phyloP scores from a whole-genome alignment of 1,284 basidiomycete genomes.

The Malassezia restricta region DNA sequence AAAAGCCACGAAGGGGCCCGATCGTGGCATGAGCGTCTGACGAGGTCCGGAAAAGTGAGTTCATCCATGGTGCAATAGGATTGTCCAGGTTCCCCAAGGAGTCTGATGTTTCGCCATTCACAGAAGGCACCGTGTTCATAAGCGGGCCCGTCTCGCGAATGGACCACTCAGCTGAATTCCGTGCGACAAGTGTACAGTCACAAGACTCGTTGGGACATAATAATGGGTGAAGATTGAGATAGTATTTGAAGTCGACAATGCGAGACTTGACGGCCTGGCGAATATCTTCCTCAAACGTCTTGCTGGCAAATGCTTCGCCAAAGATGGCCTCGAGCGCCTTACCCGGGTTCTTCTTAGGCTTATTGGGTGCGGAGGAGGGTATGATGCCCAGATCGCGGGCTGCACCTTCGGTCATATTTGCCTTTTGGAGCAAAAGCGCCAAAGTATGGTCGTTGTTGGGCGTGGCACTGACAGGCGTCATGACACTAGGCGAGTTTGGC shows the following conservation, averaged over 20 bases:
- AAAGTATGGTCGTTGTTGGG: slow-evolving; percentile 4
- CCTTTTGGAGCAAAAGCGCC: slow-evolving; percentile 2
- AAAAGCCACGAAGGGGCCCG: slow-evolving; percentile 23
- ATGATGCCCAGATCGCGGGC: slow-evolving; percentile 11
- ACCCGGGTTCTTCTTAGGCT: slow-evolving; percentile 16
- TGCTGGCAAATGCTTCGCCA: slow-evolving; percentile 40
- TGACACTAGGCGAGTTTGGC: neutral
- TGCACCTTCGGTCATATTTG: neutral
- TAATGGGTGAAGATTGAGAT: slow-evolving; percentile 31
- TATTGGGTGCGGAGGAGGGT: neutral
- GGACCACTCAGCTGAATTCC: slow-evolving; percentile 27
- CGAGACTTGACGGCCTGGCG: slow-evolving; percentile 36
- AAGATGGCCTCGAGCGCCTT: slow-evolving; percentile 26
- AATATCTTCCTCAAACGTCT: slow-evolving; percentile 39
- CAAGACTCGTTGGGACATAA: slow-evolving; percentile 41
- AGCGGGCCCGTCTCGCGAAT: slow-evolving; percentile 36
- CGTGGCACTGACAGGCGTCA: neutral
- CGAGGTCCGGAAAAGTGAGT: neutral
- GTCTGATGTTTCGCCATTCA: neutral
- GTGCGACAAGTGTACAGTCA: slow-evolving; percentile 29
- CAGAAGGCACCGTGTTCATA: slow-evolving; percentile 13
- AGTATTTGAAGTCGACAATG: slow-evolving; percentile 29
- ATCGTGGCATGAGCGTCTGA: neutral
- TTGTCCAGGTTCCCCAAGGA: no score
- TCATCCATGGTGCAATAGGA: neutral